phyloP scores from a whole-genome alignment of 192 early-diverging fungal genomes.

The Coemansia javaensis region DNA sequence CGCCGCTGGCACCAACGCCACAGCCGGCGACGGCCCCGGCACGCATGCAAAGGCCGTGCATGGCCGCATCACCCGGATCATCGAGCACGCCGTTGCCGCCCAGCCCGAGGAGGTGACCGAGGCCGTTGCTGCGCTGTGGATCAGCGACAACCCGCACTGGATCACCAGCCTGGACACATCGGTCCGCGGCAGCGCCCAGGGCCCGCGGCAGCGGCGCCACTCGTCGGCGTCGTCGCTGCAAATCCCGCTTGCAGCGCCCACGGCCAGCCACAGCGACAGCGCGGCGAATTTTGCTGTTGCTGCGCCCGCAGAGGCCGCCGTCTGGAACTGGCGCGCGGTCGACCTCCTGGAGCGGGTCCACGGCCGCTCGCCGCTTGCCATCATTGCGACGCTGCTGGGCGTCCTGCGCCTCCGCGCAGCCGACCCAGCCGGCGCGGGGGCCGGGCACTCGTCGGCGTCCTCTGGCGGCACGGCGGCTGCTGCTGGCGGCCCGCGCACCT shows the following conservation, averaged over 20 bases:
- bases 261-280: not conserved
- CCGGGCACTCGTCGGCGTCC: constrained; percentile 1
- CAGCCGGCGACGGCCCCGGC: not conserved
- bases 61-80: constrained; percentile 14
- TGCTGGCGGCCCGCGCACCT: too few species aligned
- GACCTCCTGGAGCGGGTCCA: constrained; percentile 35
- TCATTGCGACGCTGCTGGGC: constrained; percentile 23
- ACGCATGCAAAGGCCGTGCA: constrained; percentile 17
- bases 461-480: not conserved
- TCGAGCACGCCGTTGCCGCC: constrained; percentile 16
- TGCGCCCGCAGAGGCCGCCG: constrained; percentile 12
- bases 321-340: constrained; percentile 39
- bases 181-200: not conserved
- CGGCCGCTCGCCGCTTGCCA: constrained; percentile 20
- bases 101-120: constrained; percentile 31
- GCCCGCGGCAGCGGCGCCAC: constrained; percentile 4
- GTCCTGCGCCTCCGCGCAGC: constrained; percentile 21
- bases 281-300: not conserved
- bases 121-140: constrained; percentile 37
- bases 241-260: too few species aligned
- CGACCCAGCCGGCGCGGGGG: not conserved
- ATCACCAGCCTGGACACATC: constrained; percentile 15
- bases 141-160: constrained; percentile 38
- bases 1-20: too few species aligned
- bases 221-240: constrained; percentile 35